Base-by-base conservation (phyloP, 495 filamentous ascomycete genomes). In the Bryoglossum gracile region DNA sequence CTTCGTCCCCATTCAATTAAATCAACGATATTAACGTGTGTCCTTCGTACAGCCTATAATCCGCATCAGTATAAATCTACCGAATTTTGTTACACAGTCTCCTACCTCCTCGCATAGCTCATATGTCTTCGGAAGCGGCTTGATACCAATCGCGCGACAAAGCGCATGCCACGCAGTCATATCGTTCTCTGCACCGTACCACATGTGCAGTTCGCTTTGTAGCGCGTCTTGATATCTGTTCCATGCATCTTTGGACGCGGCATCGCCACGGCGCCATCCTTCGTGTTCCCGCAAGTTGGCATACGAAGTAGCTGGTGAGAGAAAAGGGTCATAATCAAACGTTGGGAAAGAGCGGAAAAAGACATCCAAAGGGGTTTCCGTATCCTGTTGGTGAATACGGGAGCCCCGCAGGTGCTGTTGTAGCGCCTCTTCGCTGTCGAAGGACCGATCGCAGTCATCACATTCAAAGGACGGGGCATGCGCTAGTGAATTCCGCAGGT, bases 231-330 rank as follows among this genome's bases (percentile, higher is more conserved):
- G 50, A 17, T 53, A 54, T 54, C 45, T 50, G 18, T 50, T 30
- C 51, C 51, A 54, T 28, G 51, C 51, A 58, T 48, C 41, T 23
- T 60, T 60, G 14, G 45, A 47, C 25, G 40, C 47, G 30, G 47
- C 32, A 44, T 26, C 32, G 19, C 39, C 14, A 43, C 40, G 41
- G 43, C 54, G 35, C 43, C 55, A 52, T 42, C 36, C 18, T 53
- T 54, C 30, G 44, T 57, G 53, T 53, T 48, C n/a, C 43, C 42
- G 57, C 30, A 62, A 50, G 16, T 54, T 56, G 26, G 53, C 39
- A 43, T 62, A 62, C 35, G 50, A 62, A 43, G 48, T 56, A 37
- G 48, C 35, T 42, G 56, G 56, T 43, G 54, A 48, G 10, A 56
- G 54, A 44, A 48, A 53, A 48, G 56, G 42, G 56, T 59, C 35